Base-by-base conservation (phyloP, 495 filamentous ascomycete species). In the Darksidea phi region DNA sequence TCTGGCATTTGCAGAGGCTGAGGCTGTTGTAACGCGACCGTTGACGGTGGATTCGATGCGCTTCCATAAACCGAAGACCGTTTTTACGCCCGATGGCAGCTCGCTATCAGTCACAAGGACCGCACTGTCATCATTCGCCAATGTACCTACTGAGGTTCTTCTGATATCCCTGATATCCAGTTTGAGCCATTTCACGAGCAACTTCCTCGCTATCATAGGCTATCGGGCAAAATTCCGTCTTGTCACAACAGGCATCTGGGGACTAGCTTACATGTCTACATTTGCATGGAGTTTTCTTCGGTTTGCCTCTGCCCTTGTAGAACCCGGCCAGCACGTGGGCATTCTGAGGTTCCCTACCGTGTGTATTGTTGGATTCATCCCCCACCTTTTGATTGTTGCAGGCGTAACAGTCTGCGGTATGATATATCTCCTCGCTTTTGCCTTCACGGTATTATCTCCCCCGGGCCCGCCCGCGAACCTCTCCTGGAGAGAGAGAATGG, bases 1-100 rank as follows among this genome's bases (percentile, higher is more conserved):
- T 0, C 77, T 98, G 13, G 94, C 94, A 0, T 98, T 97, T 73
- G 90, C 94, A 1, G 95, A 98, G 72, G 91, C 94, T 3, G 95
- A 98, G 70, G 87, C 89, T 11, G 86, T 90, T 61, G 83, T 95
- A 41, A 83, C 86, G 67, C 86, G 82, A 55, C 85, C 87, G 4
- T 80, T 95, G 1, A 88, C 64, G 82, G 84, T 10, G 64, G 87
- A 15, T 88, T 90, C 73, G 82, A 82, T 49, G 12, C 53, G 26
- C 15, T 64, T 56, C 54, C 53, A 45, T 38, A 58, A 54, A 48
- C 53, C 63, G 8, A 60, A 34, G 36, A 55, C 49, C 21, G 21
- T 69, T 28, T 57, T 48, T 23, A 53, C 52, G 26, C 34, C 55
- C 21, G 48, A 50, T 36, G 67, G 62, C 23, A 61, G 50, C 45